phyloP scores from a whole-genome alignment of 495 filamentous ascomycete species.

The Lindgomyces ingoldianus region DNA sequence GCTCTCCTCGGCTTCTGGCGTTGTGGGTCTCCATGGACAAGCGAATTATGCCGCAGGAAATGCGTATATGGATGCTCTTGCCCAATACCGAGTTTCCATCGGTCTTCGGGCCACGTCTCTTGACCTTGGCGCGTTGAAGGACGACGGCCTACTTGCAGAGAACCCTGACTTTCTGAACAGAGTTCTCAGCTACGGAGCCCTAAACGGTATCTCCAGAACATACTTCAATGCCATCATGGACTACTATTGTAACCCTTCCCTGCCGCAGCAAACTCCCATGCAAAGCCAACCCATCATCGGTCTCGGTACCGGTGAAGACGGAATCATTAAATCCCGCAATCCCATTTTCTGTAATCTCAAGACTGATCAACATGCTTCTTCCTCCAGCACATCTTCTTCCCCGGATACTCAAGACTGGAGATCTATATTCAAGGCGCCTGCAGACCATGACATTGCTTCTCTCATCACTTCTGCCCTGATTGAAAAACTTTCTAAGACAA shows the following conservation, averaged over 20 bases:
- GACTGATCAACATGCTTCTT: neutral
- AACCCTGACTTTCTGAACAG: constrained; percentile 2
- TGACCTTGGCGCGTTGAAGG: constrained; percentile 14
- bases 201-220: neutral
- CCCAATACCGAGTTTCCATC: neutral
- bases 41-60: constrained; percentile 18
- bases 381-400: neutral
- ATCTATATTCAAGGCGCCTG: neutral
- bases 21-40: constrained; percentile 8
- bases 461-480: constrained; percentile 5
- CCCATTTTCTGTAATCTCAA: constrained; percentile 10
- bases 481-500: neutral
- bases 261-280: neutral
- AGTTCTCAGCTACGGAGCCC: neutral
- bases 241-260: constrained; percentile 16
- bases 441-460: neutral
- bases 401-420: neutral
- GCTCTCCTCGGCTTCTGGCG: constrained; percentile 10
- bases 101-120: constrained; percentile 1
- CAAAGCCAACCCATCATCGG: constrained; percentile 18
- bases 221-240: constrained; percentile 15
- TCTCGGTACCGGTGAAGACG: neutral
- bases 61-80: constrained; percentile 14
- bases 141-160: constrained; percentile 26
- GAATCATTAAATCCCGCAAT: constrained; percentile 2